phyloP scores from a whole-genome alignment of 2,329 filamentous ascomycete species.

The Aphanocladium album region DNA sequence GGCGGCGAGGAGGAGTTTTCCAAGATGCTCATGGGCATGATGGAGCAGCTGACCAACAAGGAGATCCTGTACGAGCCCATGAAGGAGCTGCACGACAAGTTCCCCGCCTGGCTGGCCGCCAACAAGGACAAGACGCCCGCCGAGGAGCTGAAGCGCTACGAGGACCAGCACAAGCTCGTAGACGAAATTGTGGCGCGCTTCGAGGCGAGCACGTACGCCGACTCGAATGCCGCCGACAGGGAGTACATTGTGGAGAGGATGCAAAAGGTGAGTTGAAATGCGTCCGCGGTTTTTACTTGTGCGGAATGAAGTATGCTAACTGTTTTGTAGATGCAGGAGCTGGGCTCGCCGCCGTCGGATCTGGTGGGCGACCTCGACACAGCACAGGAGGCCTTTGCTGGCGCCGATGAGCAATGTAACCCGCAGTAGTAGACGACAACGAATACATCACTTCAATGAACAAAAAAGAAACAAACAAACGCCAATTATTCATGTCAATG shows the following conservation, averaged over 20 bases:
- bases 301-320: background rate
- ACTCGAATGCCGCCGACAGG: conserved; percentile 73
- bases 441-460: too few relatives aligned
- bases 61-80: conserved; percentile 98
- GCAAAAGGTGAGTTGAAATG: conserved; percentile 69
- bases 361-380: conserved; percentile 85
- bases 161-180: conserved; percentile 74
- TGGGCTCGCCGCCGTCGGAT: conserved; percentile 84
- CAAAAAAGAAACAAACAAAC: background rate
- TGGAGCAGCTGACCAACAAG: conserved; percentile 98
- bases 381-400: conserved; percentile 65
- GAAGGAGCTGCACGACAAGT: conserved; percentile 94
- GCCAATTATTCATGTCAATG: background rate
- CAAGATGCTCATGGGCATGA: conserved; percentile 95
- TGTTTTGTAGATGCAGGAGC: conserved; percentile 82
- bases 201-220: conserved; percentile 73
- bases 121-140: conserved; percentile 61
- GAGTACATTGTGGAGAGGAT: conserved; percentile 96
- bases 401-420: conserved; percentile 57
- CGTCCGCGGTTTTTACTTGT: too few relatives aligned
- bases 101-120: conserved; percentile 80
- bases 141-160: conserved; percentile 74
- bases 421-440: conserved; percentile 46
- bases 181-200: conserved; percentile 85
- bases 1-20: conserved; percentile 76